Evolutionary conservation across 2,329 filamentous ascomycete genomes (phyloP).

Genomic region (Clonostachys rosea): DNA sequence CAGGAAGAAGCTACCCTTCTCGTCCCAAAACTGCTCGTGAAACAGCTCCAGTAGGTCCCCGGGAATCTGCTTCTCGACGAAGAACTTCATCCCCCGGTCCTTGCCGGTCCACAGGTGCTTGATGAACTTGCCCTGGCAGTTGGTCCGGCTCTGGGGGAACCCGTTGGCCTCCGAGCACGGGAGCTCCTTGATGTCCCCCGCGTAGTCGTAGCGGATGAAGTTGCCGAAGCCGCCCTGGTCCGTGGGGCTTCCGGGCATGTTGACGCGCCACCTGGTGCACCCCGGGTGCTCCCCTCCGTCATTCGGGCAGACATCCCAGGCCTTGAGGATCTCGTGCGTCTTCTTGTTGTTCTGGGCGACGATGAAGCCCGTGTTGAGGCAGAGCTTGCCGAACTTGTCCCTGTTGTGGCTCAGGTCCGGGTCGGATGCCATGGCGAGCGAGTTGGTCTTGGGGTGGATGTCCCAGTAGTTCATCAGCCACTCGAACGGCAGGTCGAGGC

Average conservation of each 20-base stretch:
- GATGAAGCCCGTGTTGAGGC: constrained; percentile 49
- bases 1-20: constrained; percentile 25
- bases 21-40: constrained; percentile 24
- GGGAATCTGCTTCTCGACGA: constrained; percentile 28
- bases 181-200: constrained; percentile 30
- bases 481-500: constrained; percentile 37
- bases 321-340: constrained; percentile 41
- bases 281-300: constrained; percentile 28
- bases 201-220: constrained; percentile 34
- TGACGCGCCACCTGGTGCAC: constrained; percentile 29
- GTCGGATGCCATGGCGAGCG: constrained; percentile 34
- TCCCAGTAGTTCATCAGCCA: constrained; percentile 43
- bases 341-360: constrained; percentile 44
- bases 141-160: constrained; percentile 27
- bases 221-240: constrained; percentile 39
- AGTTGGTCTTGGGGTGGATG: constrained; percentile 29
- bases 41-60: constrained; percentile 26
- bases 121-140: constrained; percentile 33
- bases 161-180: constrained; percentile 37
- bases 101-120: constrained; percentile 39
- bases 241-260: constrained; percentile 27
- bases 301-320: constrained; percentile 37
- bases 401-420: constrained; percentile 28
- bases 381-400: constrained; percentile 31
- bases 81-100: constrained; percentile 28